Percentiles rank a stretch among this genome's conserved stretches.
Conservation (phyloP, 2,329 filamentous ascomycete genomes). For the Hypomyces rosellus region DNA sequence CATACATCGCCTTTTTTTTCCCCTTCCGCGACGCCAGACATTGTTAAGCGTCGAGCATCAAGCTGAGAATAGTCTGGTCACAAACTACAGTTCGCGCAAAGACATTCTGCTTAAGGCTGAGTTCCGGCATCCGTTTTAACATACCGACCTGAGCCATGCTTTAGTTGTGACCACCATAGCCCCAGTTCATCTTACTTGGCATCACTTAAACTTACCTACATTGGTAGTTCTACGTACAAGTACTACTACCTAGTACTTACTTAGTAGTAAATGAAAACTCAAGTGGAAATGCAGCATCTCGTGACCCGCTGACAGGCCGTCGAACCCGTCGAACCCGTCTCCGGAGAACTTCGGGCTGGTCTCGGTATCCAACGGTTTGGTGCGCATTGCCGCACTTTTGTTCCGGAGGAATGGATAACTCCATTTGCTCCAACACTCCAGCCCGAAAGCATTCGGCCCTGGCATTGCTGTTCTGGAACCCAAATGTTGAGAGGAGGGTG, state of each 20-base stretch:
- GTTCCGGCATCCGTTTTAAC: not conserved
- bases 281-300: too few species aligned
- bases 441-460: not conserved
- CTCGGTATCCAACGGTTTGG: not conserved
- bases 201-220: too few species aligned
- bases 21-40: too few species aligned
- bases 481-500: too few species aligned
- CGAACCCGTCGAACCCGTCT: not conserved
- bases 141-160: not conserved
- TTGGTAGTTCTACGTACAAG: too few species aligned
- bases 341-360: not conserved
- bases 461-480: too few species aligned
- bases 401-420: not conserved
- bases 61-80: not conserved
- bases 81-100: not conserved
- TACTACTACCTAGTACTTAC: too few species aligned
- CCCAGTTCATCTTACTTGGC: too few species aligned
- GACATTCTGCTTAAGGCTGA: not conserved
- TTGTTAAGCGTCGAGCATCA: not conserved
- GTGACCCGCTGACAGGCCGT: too few species aligned
- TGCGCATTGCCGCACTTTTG: not conserved
- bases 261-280: not conserved
- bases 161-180: too few species aligned
- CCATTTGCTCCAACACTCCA: not conserved
- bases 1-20: not conserved